Conservation (phyloP, 2,329 filamentous ascomycete genomes). For the Rhinocladiella similis region DNA sequence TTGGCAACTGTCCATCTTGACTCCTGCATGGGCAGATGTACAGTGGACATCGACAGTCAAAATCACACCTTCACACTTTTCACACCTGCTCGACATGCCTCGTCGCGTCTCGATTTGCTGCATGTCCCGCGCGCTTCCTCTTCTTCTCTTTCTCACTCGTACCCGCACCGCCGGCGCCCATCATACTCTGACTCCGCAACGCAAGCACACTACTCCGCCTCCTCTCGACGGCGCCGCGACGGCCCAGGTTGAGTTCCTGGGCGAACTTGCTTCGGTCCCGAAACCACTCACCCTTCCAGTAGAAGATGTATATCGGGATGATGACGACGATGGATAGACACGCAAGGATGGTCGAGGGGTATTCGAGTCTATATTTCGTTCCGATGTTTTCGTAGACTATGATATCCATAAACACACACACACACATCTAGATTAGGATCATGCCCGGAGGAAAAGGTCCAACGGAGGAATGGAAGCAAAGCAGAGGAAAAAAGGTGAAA, state of each 20-base stretch:
- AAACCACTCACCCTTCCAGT: constrained; percentile 61
- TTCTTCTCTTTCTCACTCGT: not conserved
- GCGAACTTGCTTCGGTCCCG: constrained; percentile 63
- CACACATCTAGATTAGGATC: not conserved
- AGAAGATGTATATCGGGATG: constrained; percentile 64
- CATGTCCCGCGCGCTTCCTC: not conserved
- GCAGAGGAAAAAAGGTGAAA: constrained; percentile 6
- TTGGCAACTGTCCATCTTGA: no score
- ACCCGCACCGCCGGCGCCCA: no score
- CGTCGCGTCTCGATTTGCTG: not conserved
- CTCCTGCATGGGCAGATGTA: no score
- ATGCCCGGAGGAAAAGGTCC: not conserved
- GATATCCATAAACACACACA: constrained; percentile 1
- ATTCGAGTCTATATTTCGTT: constrained; percentile 36
- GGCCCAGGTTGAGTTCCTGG: constrained; percentile 55
- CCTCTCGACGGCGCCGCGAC: constrained; percentile 30
- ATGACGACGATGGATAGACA: constrained; percentile 62
- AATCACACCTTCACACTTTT: no score
- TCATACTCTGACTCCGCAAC: no score
- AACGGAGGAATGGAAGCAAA: not conserved
- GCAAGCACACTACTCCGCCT: constrained; percentile 11
- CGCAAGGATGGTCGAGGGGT: constrained; percentile 59
- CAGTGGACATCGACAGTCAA: no score
- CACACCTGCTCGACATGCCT: not conserved
- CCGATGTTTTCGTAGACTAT: constrained; percentile 52